phyloP scores from a whole-genome alignment of 139 green algal genomes.

The Closterium sp. region DNA sequence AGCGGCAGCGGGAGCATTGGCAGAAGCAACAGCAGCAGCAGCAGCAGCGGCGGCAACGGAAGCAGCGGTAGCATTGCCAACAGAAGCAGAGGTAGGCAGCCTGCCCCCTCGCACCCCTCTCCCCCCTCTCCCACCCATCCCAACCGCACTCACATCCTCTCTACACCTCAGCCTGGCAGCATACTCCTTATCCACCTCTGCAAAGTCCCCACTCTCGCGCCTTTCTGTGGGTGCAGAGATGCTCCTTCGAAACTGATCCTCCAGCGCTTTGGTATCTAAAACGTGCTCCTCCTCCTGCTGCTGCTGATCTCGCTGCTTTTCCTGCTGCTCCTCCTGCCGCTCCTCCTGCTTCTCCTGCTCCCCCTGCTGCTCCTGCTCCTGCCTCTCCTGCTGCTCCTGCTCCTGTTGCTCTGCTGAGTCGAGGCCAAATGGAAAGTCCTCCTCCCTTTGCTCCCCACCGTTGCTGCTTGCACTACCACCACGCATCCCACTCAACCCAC shows the following conservation, averaged over 20 bases:
- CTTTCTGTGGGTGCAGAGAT: background rate
- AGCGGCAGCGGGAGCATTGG: background rate
- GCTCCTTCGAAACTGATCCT: background rate
- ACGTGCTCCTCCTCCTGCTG: background rate
- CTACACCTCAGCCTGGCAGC: background rate
- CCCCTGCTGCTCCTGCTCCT: too few relatives aligned
- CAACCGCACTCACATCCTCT: background rate
- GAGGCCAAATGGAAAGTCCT: too few relatives aligned
- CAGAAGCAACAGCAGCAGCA: background rate
- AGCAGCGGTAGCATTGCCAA: background rate
- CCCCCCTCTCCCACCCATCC: background rate
- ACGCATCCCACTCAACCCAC: background rate
- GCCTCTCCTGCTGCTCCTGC: background rate
- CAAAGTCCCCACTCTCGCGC: background rate
- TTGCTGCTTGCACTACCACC: background rate
- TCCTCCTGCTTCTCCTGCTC: too few relatives aligned
- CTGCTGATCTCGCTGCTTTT: background rate
- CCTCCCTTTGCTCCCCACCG: background rate
- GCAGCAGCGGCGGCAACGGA: background rate
- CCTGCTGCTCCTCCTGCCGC: too few relatives aligned
- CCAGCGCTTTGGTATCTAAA: background rate
- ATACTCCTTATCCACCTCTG: background rate
- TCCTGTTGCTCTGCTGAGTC: background rate
- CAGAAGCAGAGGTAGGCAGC: background rate
- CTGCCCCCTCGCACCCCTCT: too few relatives aligned